phyloP scores from a whole-genome alignment of 305 asterid genomes.

The Fraxinus paxiana region DNA sequence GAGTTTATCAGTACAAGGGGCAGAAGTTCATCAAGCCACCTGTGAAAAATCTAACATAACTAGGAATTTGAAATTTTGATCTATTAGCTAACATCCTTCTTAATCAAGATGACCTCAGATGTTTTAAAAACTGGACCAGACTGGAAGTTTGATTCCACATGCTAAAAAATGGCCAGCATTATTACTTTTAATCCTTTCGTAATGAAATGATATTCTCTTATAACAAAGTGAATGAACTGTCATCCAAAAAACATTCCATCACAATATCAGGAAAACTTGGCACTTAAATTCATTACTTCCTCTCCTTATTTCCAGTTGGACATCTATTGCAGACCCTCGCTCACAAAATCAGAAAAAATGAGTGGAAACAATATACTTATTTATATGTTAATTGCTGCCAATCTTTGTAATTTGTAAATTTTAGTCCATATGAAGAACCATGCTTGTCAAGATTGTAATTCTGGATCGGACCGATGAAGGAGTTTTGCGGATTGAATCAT shows the following conservation, averaged over 20 bases:
- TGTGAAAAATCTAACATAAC: neutral
- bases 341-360: neutral
- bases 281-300: neutral
- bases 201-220: neutral
- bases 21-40: neutral
- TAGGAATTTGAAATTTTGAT: neutral
- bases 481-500: neutral
- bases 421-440: neutral
- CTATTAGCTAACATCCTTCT: neutral
- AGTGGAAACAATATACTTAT: neutral
- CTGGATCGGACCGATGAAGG: neutral
- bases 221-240: neutral
- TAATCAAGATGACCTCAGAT: neutral
- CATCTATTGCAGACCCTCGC: neutral
- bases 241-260: neutral
- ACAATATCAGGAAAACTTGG: neutral
- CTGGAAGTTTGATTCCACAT: neutral
- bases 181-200: neutral
- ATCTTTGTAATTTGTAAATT: neutral
- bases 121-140: neutral
- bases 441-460: neutral
- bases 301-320: neutral
- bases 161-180: neutral
- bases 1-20: neutral
- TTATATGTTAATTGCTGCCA: neutral